Percentiles rank a stretch among this genome's conserved stretches.
These are phyloP conservation scores for Saccharomyces mikatae DNA, from an alignment of 805 yeast species.

Conservation along the genomic window DNA sequence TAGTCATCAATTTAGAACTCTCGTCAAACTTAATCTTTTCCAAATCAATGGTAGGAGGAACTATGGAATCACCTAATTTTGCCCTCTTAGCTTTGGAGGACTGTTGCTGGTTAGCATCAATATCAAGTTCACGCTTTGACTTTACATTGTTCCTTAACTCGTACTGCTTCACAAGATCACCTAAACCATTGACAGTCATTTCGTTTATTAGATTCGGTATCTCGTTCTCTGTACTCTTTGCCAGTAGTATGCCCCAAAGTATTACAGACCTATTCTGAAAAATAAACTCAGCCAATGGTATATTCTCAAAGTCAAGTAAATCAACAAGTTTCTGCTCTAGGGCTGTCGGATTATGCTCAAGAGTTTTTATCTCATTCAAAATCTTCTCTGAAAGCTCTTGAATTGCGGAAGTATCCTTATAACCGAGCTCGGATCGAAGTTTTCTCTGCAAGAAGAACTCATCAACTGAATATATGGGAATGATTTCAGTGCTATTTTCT, in stretches of 20 bases:
- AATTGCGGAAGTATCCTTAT: slow-evolving; percentile 34
- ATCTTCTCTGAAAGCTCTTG: slow-evolving; percentile 37
- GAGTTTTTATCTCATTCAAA: slow-evolving; percentile 33
- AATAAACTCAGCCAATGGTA: slow-evolving; percentile 41
- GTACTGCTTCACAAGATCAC: slow-evolving; percentile 37
- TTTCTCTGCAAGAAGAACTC: slow-evolving; percentile 49
- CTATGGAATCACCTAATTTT: slow-evolving; percentile 14
- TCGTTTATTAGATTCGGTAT: slow-evolving; percentile 32
- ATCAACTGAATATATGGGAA: slow-evolving; percentile 37
- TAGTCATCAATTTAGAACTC: slow-evolving; percentile 61
- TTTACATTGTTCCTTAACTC: slow-evolving; percentile 15
- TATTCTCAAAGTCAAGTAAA: slow-evolving; percentile 43
- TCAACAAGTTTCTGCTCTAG: slow-evolving; percentile 49
- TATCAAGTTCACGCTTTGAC: slow-evolving; percentile 4
- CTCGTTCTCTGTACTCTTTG: slow-evolving; percentile 33
- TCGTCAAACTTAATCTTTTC: slow-evolving; percentile 59
- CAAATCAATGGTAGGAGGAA: slow-evolving; percentile 45
- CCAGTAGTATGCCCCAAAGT: slow-evolving; percentile 47
- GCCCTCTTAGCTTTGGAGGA: slow-evolving; percentile 13
- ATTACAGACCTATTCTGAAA: slow-evolving; percentile 44
- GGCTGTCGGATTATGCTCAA: slow-evolving; percentile 32
- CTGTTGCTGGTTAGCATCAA: not conserved
- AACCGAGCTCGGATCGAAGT: slow-evolving; percentile 31
- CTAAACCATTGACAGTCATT: slow-evolving; percentile 39
- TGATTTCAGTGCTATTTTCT: not conserved